Base-by-base conservation (phyloP, 2,329 filamentous ascomycete genomes). In the Pseudocercospora macadamiae region DNA sequence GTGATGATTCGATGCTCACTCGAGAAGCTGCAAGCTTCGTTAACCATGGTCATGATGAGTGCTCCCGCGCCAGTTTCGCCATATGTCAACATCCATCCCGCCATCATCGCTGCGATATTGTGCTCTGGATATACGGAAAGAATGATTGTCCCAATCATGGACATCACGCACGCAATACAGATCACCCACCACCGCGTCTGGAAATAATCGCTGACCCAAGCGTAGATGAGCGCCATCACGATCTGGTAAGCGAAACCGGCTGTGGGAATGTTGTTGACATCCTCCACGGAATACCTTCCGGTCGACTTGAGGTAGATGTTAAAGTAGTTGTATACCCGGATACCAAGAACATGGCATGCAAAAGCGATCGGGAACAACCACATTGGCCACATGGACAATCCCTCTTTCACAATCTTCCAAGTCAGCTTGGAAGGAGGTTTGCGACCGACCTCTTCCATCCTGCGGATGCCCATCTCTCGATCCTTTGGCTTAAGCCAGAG, bases 1-100 rank as follows among this genome's bases (percentile, higher is more conserved):
- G 59, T 59, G 34, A 64, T 58, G 42, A 62, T 57, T 3, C 62
- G 51, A 28, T 64, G 62, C 47, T 64, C 62, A 18, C 59, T 63
- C 10, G 59, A 60, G 25, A 62, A 61, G 18, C 54, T 59, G 26
- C 60, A 64, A 12, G 56, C 52, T 44, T 64, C 62, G 16, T 66
- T 61, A 25, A 64, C 57, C 64, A 62, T 64, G n/a, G 77, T 75
- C 68, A 79, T 77, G 19, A 77, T 68, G 7, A 74, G 64, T 0
- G 71, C 71, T 1, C 73, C 73, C 48, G 71, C 73, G 0, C 74
- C 75, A 3, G 71, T 74, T 5, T 74, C 73, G 2, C 68, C 66
- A 30, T 72, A 77, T 0, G 73, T 73, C 6, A 77, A 57, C n/a
- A 77, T 67, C 63, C 74, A 76, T 12, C 72, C 73, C 0, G 66